Conservation (phyloP, 2,329 filamentous ascomycete species). For the Aphanocladium album region DNA sequence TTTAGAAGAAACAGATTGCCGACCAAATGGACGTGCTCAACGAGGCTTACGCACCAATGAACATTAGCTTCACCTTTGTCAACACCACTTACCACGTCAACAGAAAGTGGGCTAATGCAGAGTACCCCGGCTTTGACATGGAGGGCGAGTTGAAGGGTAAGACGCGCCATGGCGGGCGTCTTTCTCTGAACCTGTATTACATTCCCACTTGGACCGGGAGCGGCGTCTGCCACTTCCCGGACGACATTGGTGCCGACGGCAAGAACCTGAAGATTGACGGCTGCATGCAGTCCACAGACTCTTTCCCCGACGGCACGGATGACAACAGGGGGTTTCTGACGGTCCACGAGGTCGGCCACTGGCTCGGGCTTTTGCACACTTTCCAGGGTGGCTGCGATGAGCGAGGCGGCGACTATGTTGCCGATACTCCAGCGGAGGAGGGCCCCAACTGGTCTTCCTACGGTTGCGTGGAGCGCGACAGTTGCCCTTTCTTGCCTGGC, state of each 20-base stretch:
- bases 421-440: slow-evolving; percentile 36
- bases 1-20: not conserved
- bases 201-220: slow-evolving; percentile 30
- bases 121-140: not conserved
- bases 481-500: slow-evolving; percentile 27
- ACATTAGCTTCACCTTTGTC: not conserved
- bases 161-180: slow-evolving; percentile 38
- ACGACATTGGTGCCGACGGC: slow-evolving; percentile 24
- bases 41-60: not conserved
- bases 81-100: slow-evolving; percentile 5
- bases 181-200: slow-evolving; percentile 45
- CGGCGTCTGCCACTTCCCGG: slow-evolving; percentile 44
- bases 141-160: not conserved
- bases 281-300: slow-evolving; percentile 33
- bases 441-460: slow-evolving; percentile 19
- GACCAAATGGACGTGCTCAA: not conserved
- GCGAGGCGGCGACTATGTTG: slow-evolving; percentile 32
- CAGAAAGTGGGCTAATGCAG: not conserved
- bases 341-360: slow-evolving; percentile 43
- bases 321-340: slow-evolving; percentile 29
- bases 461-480: slow-evolving; percentile 33
- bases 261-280: slow-evolving; percentile 33
- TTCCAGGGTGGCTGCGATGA: slow-evolving; percentile 38
- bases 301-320: slow-evolving; percentile 34
- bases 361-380: slow-evolving; percentile 44